phyloP scores from a whole-genome alignment of 768 basidiomycete species.

The Mycena vitilis region DNA sequence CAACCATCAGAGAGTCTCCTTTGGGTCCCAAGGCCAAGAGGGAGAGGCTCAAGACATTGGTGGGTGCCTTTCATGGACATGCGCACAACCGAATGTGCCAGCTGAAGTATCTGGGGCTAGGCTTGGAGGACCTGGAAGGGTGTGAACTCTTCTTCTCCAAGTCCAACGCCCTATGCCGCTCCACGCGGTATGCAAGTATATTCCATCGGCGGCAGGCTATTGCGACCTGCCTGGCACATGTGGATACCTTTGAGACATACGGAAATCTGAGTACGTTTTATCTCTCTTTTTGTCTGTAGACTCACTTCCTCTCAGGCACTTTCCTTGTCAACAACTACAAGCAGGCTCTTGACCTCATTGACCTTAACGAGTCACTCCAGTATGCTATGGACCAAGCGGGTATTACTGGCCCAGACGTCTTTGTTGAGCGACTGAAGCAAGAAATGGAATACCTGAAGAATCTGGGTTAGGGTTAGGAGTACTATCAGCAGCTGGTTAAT shows the following conservation, averaged over 20 bases:
- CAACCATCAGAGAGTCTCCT: too few species aligned
- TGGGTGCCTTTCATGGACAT: constrained; percentile 22
- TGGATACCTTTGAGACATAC: background rate
- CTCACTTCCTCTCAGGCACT: background rate
- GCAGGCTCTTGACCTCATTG: background rate
- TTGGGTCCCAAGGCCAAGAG: too few species aligned
- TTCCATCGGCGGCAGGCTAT: constrained; percentile 33
- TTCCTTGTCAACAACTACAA: constrained; percentile 1
- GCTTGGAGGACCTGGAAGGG: constrained; percentile 31
- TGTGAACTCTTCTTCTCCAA: constrained; percentile 30
- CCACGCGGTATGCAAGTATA: background rate
- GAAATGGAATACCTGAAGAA: background rate
- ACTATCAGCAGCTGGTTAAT: constrained; percentile 6
- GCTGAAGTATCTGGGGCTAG: constrained; percentile 21
- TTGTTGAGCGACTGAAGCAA: background rate
- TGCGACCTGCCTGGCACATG: background rate
- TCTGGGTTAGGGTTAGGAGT: background rate
- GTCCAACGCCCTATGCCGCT: constrained; percentile 26
- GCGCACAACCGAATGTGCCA: constrained; percentile 28
- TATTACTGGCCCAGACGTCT: background rate
- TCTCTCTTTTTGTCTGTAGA: background rate
- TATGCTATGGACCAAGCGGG: background rate
- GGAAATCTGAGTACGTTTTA: background rate
- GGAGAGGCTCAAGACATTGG: background rate
- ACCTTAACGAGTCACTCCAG: background rate